Base-by-base conservation (phyloP, 1,139 yeast genomes). In the Geotrichum histeridarum region DNA sequence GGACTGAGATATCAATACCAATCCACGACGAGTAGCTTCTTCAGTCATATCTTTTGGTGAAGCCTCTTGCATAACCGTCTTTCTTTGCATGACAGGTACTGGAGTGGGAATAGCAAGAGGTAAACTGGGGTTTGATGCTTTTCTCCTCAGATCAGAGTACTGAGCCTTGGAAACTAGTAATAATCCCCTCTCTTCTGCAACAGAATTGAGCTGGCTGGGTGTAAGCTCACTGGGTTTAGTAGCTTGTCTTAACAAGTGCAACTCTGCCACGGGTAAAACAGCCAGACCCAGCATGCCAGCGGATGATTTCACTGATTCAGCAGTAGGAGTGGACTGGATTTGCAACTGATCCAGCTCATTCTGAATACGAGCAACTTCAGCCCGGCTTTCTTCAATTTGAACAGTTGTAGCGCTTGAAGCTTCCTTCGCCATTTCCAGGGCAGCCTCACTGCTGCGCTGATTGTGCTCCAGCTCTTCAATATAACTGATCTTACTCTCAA, bases 21-120 rank as follows among this genome's bases (percentile, higher is more conserved):
- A 41, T 4, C 57, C 59, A 17, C 51, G 53, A 30, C 42, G 47
- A 6, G 32, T 47, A 1, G 56, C 57, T 32, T 50, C 54, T 4
- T 50, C 43, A 5, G 36, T 15, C 7, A 56, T 17, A 11, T 54
- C 59, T 14, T 39, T 46, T 8, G 50, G 32, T 14, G 52, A 42
- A 17, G 54, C 17, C 1, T 45, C 52, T 12, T 50, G 36, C 9
- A 44, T 32, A 15, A n/a, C 36, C 8, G 41, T 12, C 8, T n/a
- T n/a, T 17, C 12, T 44, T 15, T 32, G 15, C 9, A 32, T 44
- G n/a, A 43, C 27, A 1, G 53, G 42, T 8, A 38, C 50, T 2
- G 56, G 48, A 17, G 54, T 18, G 14, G 49, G 51, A 18, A 44
- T 42, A 8, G 48, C 32, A 33, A 48, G 14, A 15, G 45, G 46